A percentile compares a stretch with the other conserved stretches of the same genome.
These are phyloP conservation scores for Tricladium varicosporioides DNA, from an alignment of 2,329 filamentous ascomycete genomes.

Conservation along the genomic window DNA sequence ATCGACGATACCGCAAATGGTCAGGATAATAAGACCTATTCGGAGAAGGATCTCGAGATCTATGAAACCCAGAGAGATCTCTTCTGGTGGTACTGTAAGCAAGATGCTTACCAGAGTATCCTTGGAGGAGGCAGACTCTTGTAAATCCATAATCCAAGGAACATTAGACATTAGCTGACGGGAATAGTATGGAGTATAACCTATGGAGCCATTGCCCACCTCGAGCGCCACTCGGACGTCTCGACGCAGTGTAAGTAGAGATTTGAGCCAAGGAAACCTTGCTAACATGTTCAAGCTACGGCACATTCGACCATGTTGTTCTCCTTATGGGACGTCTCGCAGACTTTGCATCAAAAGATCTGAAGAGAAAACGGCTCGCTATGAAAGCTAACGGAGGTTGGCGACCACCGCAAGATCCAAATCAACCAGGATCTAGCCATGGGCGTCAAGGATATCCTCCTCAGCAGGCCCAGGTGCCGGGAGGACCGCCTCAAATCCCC, in stretches of 20 bases:
- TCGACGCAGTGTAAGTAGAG: constrained; percentile 64
- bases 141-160: constrained; percentile 53
- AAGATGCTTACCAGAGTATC: constrained; percentile 89
- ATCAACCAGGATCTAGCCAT: constrained; percentile 1
- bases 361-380: constrained; percentile 72
- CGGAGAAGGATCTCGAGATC: constrained; percentile 64
- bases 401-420: constrained; percentile 30
- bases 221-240: constrained; percentile 71
- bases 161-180: constrained; percentile 3
- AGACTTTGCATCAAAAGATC: constrained; percentile 75
- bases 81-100: constrained; percentile 95
- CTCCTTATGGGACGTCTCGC: constrained; percentile 77
- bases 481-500: constrained; percentile 24
- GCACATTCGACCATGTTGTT: constrained; percentile 84
- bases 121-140: constrained; percentile 81
- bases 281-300: constrained; percentile 58
- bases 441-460: background rate
- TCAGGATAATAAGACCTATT: constrained; percentile 18
- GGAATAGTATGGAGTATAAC: constrained; percentile 60
- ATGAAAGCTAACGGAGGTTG: constrained; percentile 51
- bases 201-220: constrained; percentile 87
- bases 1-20: constrained; percentile 23
- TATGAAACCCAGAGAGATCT: constrained; percentile 83
- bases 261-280: background rate
- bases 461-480: background rate